Conservation (phyloP, 345 rosid genomes). For the sweet orange (Citrus sinensis) region DVS_A1.0 CM039162.1:4185001-4185500, state of each 20-base stretch:
- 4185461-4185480: not conserved
- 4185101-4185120: slow-evolving; percentile 57
- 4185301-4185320: slow-evolving; percentile 39
- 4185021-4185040: slow-evolving; percentile 83
- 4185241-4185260: slow-evolving; percentile 52
- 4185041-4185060: slow-evolving; percentile 82
- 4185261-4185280: slow-evolving; percentile 39
- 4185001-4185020: slow-evolving; percentile 8
- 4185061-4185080: slow-evolving; percentile 51
- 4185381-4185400: slow-evolving; percentile 29
- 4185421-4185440: not conserved
- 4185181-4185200: slow-evolving; percentile 54
- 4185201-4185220: slow-evolving; percentile 43
- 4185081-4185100: slow-evolving; percentile 61
- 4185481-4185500: not conserved
- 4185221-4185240: slow-evolving; percentile 46
- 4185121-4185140: slow-evolving; percentile 45
- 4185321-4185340: slow-evolving; percentile 39
- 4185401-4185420: slow-evolving; percentile 1
- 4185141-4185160: slow-evolving; percentile 59
- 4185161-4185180: slow-evolving; percentile 75
- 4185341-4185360: slow-evolving; percentile 68
- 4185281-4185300: slow-evolving; percentile 41
- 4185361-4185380: slow-evolving; percentile 89
- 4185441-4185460: not conserved